Conservation (phyloP, 1,284 basidiomycete species). For the Ganoderma lucidum region DNA sequence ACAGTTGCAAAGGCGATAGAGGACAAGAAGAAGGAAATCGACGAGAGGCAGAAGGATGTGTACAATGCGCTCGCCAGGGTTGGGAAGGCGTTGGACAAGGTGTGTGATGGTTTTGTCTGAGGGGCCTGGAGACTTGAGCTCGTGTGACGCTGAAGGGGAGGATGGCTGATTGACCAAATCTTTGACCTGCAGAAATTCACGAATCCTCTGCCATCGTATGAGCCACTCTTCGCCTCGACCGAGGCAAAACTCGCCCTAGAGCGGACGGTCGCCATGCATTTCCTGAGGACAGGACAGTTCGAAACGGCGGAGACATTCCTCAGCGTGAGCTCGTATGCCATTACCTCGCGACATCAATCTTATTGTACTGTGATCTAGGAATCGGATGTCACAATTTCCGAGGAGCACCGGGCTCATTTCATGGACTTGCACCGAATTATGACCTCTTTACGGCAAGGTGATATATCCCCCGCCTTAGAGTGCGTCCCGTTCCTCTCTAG, state of each 20-base stretch:
- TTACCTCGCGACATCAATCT: neutral
- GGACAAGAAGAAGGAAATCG: constrained; percentile 81
- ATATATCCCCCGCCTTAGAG: constrained; percentile 79
- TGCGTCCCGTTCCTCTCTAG: constrained; percentile 47
- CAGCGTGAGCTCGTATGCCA: constrained; percentile 52
- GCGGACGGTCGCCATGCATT: constrained; percentile 76
- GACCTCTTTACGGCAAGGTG: constrained; percentile 67
- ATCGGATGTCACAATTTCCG: constrained; percentile 67
- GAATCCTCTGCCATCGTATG: constrained; percentile 68
- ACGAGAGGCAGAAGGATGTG: constrained; percentile 88
- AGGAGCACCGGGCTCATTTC: constrained; percentile 67
- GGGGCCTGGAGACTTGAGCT: too few relatives aligned
- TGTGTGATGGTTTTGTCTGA: constrained; percentile 40
- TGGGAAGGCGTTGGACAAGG: constrained; percentile 91
- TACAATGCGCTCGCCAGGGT: constrained; percentile 79
- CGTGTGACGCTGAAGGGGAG: too few relatives aligned
- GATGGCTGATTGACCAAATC: neutral
- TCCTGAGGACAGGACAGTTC: constrained; percentile 84
- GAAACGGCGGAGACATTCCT: constrained; percentile 77
- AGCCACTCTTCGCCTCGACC: constrained; percentile 72
- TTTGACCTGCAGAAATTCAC: constrained; percentile 68
- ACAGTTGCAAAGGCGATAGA: constrained; percentile 69
- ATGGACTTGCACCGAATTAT: constrained; percentile 80
- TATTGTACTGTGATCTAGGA: constrained; percentile 57
- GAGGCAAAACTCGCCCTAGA: constrained; percentile 73